phyloP scores from a whole-genome alignment of 2,329 filamentous ascomycete genomes.

The Ramularia endophylla region DNA sequence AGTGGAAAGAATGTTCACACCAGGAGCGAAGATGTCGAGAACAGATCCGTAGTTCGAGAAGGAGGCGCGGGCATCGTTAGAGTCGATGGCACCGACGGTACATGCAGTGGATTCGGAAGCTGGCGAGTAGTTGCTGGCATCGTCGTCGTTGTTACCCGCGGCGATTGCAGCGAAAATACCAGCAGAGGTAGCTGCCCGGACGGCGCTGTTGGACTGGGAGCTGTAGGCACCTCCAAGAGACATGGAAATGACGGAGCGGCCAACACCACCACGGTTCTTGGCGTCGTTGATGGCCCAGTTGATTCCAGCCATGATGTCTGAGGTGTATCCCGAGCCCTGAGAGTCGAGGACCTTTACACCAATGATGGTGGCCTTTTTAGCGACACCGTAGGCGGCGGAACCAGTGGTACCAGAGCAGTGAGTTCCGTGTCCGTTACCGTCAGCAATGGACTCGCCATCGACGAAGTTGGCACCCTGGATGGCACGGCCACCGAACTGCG shows the following conservation, averaged over 20 bases:
- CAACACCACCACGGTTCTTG: conserved; percentile 71
- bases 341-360: conserved; percentile 47
- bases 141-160: conserved; percentile 31
- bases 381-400: conserved; percentile 52
- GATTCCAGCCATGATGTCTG: conserved; percentile 44
- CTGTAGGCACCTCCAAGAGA: conserved; percentile 37
- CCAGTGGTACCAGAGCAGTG: conserved; percentile 82
- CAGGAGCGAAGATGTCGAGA: conserved; percentile 43
- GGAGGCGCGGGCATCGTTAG: conserved; percentile 27
- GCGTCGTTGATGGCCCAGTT: conserved; percentile 46
- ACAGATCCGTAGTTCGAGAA: conserved; percentile 37
- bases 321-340: conserved; percentile 38
- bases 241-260: conserved; percentile 30
- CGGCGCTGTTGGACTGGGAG: conserved; percentile 33
- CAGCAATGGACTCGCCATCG: conserved; percentile 31
- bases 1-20: conserved; percentile 45
- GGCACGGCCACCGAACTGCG: conserved; percentile 34
- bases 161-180: conserved; percentile 37
- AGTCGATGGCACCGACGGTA: conserved; percentile 33
- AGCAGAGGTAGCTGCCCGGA: conserved; percentile 30
- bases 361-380: conserved; percentile 39
- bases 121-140: conserved; percentile 29
- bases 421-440: conserved; percentile 56
- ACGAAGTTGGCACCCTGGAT: conserved; percentile 18
- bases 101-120: conserved; percentile 28